These are phyloP conservation scores for Myriosclerotinia scirpicola DNA, from an alignment of 2,329 filamentous ascomycete species.

Conservation along the genomic window DNA sequence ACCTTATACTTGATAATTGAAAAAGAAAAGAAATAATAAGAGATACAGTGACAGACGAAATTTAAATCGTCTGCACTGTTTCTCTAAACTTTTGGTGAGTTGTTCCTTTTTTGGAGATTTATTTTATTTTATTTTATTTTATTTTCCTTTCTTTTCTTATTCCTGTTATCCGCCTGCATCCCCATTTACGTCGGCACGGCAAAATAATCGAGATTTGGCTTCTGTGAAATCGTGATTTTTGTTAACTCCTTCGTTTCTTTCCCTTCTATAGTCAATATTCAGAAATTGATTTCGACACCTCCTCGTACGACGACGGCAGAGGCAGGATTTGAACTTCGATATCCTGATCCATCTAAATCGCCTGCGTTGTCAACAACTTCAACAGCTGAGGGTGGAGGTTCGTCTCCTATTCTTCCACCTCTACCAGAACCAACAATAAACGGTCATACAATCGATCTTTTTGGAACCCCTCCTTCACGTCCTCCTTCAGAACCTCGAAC, in stretches of 20 bases:
- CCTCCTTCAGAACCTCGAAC: constrained; percentile 26
- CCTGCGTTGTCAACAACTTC: constrained; percentile 62
- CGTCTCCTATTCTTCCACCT: constrained; percentile 58
- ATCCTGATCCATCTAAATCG: constrained; percentile 47
- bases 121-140: neutral
- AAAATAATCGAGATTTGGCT: constrained; percentile 15
- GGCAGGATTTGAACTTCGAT: constrained; percentile 47
- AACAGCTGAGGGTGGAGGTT: constrained; percentile 58
- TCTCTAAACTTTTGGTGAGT: constrained; percentile 43
- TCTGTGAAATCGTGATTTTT: neutral
- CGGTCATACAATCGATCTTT: constrained; percentile 54
- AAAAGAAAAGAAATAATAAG: neutral
- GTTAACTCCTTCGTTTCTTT: constrained; percentile 9
- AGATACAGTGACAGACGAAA: constrained; percentile 54
- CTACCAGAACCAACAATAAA: constrained; percentile 59
- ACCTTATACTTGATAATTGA: neutral
- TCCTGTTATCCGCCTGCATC: constrained; percentile 15
- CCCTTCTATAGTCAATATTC: constrained; percentile 22
- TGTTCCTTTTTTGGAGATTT: neutral
- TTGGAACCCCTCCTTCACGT: constrained; percentile 52
- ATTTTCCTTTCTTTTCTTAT: constrained; percentile 18
- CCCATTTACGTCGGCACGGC: neutral
- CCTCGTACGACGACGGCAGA: constrained; percentile 62
- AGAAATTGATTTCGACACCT: constrained; percentile 44
- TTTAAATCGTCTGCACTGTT: constrained; percentile 58